A percentile compares a stretch with the other conserved stretches of the same genome.
These are phyloP conservation scores for Naganishia kalamii DNA, from an alignment of 768 basidiomycete species.

Conservation along the genomic window DNA sequence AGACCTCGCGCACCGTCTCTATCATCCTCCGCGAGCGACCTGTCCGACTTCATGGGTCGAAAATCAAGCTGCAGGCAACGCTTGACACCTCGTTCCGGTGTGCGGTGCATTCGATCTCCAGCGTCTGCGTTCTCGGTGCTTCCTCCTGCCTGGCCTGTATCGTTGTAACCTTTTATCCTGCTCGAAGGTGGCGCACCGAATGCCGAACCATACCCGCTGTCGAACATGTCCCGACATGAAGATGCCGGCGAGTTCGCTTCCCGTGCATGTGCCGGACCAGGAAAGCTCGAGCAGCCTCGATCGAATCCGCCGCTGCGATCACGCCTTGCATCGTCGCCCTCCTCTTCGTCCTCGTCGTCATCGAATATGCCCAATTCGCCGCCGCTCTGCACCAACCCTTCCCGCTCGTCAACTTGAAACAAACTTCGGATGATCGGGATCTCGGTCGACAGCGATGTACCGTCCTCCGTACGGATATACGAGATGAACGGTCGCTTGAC, in stretches of 20 bases:
- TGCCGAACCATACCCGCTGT: constrained; percentile 3
- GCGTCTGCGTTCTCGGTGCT: neutral
- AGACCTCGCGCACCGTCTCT: neutral
- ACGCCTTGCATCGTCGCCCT: neutral
- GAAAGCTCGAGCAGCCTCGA: too few relatives aligned
- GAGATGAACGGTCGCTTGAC: constrained; percentile 64
- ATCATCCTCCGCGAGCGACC: neutral
- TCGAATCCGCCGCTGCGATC: too few relatives aligned
- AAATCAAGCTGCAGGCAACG: constrained; percentile 16
- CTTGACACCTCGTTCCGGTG: constrained; percentile 12
- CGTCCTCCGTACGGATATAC: constrained; percentile 69
- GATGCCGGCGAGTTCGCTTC: too few relatives aligned
- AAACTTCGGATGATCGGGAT: constrained; percentile 61
- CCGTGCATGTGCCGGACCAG: too few relatives aligned
- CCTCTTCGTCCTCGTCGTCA: neutral
- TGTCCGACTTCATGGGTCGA: neutral
- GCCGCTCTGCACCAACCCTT: constrained; percentile 64
- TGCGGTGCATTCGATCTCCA: neutral
- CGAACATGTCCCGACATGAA: too few relatives aligned
- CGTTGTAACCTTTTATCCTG: too few relatives aligned
- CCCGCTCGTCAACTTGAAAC: constrained; percentile 61
- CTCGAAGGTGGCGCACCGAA: neutral
- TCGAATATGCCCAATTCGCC: constrained; percentile 21
- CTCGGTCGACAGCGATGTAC: constrained; percentile 69
- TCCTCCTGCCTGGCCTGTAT: neutral